Conservation (phyloP, 2,329 filamentous ascomycete genomes). For the Seiridium unicorne region DNA sequence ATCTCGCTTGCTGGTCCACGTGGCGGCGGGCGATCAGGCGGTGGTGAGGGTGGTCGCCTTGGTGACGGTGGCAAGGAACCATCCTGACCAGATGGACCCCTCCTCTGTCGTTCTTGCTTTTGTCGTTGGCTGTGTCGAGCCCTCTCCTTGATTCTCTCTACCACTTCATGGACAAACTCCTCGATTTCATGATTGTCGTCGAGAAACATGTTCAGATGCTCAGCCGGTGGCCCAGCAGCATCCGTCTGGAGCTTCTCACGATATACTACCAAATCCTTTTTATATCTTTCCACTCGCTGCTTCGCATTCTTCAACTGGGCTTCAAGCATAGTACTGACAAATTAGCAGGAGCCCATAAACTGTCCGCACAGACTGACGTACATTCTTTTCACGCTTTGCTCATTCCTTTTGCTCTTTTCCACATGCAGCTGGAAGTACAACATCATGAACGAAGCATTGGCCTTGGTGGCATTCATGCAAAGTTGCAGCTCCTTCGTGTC, state of each 20-base stretch:
- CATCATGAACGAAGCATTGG: conserved; percentile 2
- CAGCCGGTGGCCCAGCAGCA: not conserved
- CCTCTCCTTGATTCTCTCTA: conserved; percentile 4
- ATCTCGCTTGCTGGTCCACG: not conserved
- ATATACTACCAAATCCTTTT: not conserved
- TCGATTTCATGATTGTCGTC: conserved; percentile 14
- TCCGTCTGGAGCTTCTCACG: not conserved
- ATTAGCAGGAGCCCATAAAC: not conserved
- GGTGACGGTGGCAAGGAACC: not conserved
- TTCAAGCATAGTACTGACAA: not conserved
- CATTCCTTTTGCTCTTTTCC: not conserved
- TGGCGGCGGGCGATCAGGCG: not conserved
- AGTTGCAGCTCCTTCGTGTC: conserved; percentile 15
- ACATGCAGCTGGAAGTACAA: not conserved
- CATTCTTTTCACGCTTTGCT: not conserved
- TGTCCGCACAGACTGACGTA: not conserved
- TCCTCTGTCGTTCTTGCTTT: not conserved
- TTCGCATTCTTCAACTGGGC: not conserved
- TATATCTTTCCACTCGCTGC: not conserved
- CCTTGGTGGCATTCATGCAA: conserved; percentile 15
- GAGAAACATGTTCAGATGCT: not conserved
- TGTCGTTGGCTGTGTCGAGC: not conserved
- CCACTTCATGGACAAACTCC: conserved; percentile 9
- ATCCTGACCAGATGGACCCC: not conserved
- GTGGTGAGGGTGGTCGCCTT: not conserved